Conservation (phyloP, 2,329 filamentous ascomycete genomes). For the Aureobasidium subglaciale region DNA sequence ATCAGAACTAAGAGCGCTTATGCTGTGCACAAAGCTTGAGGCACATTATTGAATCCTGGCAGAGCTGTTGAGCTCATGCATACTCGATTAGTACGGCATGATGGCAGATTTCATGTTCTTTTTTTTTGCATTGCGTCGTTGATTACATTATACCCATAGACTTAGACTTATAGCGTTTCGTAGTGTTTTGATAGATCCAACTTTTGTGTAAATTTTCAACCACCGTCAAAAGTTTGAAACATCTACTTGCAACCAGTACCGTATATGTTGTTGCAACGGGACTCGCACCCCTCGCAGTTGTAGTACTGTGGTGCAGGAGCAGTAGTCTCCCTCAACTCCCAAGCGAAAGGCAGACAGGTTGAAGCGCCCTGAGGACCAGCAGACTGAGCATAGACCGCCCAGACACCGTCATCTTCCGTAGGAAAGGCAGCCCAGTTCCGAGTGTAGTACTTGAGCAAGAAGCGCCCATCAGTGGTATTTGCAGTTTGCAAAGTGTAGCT, state of each 20-base stretch:
- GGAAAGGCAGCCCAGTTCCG: no score
- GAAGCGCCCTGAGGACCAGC: no score
- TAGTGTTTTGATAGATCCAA: background rate
- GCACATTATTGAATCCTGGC: background rate
- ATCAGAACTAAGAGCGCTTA: constrained; percentile 20
- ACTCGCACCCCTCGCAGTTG: background rate
- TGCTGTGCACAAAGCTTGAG: constrained; percentile 13
- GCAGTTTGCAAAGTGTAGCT: no score
- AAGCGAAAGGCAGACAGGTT: no score
- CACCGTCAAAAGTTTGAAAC: background rate
- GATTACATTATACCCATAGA: constrained; percentile 5
- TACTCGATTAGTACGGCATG: background rate
- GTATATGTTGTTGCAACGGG: no score
- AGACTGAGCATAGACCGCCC: no score
- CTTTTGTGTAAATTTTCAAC: no score
- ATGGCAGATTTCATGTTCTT: background rate
- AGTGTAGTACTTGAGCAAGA: no score
- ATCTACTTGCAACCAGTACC: background rate
- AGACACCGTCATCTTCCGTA: no score
- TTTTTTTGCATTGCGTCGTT: background rate
- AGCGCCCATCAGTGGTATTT: no score
- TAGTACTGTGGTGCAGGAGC: background rate
- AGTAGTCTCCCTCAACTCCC: no score
- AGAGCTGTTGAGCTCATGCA: no score
- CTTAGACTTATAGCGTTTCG: background rate